Evolutionary conservation across 148 eudicot species (phyloP).

Genomic region (Rhododendron williamsianum): DNA sequence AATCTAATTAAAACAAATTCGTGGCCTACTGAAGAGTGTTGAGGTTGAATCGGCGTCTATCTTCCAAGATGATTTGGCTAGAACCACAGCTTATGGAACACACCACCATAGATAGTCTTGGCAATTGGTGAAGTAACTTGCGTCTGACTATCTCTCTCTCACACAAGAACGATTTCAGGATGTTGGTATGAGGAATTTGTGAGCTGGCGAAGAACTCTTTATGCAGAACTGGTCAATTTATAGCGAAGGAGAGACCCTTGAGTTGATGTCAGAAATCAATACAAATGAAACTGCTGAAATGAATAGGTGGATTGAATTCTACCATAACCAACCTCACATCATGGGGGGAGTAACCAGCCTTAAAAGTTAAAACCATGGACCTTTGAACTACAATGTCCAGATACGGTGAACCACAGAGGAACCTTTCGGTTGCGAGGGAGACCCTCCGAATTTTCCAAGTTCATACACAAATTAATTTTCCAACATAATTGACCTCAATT

Average conservation of each 20-base stretch:
- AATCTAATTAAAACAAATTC: neutral
- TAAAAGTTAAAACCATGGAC: too few relatives aligned
- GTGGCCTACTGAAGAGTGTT: neutral
- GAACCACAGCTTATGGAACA: neutral
- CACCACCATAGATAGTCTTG: neutral
- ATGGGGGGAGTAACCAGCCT: too few relatives aligned
- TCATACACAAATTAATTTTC: neutral
- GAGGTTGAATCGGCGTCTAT: neutral
- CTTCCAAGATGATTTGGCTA: neutral
- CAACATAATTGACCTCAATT: neutral
- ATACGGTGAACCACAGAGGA: too few relatives aligned
- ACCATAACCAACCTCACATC: too few relatives aligned
- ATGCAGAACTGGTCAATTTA: neutral
- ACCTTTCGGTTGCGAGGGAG: too few relatives aligned
- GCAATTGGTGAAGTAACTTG: neutral
- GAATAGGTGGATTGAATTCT: too few relatives aligned
- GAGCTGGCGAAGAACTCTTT: neutral
- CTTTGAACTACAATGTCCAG: too few relatives aligned
- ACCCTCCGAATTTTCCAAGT: too few relatives aligned
- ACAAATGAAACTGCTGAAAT: too few relatives aligned
- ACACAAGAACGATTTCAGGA: neutral
- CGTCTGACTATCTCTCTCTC: neutral
- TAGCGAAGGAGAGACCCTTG: neutral
- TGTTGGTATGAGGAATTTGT: neutral
- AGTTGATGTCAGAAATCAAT: too few relatives aligned